Percentiles rank a stretch among this genome's conserved stretches.
These are phyloP conservation scores for Sanghuangporus baumii DNA, from an alignment of 1,284 basidiomycete species.

Conservation along the genomic window DNA sequence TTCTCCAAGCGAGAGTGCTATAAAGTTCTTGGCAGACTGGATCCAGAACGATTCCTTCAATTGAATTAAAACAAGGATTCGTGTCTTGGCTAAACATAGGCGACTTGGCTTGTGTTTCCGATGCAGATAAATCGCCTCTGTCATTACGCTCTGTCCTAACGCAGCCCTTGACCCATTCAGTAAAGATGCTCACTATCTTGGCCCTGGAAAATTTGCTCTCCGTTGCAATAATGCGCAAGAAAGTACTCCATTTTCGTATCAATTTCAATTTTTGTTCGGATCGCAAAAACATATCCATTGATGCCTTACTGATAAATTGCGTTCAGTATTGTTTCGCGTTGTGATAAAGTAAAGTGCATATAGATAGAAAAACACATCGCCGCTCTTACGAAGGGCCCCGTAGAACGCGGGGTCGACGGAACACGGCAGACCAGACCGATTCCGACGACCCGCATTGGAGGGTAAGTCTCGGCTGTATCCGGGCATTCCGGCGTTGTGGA, in stretches of 20 bases:
- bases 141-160: not conserved
- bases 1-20: too few species aligned
- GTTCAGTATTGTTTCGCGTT: not conserved
- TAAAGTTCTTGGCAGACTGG: too few species aligned
- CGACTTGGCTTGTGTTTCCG: not conserved
- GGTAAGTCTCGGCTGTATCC: not conserved
- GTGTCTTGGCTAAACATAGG: not conserved
- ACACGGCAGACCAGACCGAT: not conserved
- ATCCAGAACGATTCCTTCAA: too few species aligned
- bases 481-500: not conserved
- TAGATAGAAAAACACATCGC: not conserved
- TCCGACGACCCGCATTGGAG: not conserved
- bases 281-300: not conserved
- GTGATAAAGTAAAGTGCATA: not conserved
- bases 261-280: not conserved
- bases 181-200: not conserved
- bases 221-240: not conserved
- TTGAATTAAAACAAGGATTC: too few species aligned
- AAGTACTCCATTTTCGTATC: not conserved
- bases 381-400: not conserved
- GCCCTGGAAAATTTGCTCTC: not conserved
- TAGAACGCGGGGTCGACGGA: not conserved
- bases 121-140: not conserved
- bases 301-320: not conserved
- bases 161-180: not conserved